Conservation (phyloP, 2,329 filamentous ascomycete species). For the Hirsutella minnesotensis region DNA sequence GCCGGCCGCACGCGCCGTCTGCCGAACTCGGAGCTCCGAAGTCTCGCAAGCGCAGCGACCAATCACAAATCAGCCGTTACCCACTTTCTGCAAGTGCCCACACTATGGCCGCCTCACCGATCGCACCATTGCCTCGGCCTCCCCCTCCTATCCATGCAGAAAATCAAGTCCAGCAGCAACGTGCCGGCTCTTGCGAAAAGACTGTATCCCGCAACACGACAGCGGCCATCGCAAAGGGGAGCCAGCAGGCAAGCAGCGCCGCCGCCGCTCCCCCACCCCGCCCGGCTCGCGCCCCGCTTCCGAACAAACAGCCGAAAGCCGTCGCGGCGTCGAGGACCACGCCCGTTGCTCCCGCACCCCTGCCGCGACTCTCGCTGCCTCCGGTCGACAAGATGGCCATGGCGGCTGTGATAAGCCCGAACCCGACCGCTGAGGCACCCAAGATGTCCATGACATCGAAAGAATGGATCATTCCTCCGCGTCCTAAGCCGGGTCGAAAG, state of each 20-base stretch:
- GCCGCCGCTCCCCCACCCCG: conserved; percentile 7
- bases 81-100: conserved; percentile 4
- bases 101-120: conserved; percentile 12
- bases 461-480: conserved; percentile 76
- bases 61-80: conserved; percentile 2
- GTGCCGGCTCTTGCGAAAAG: neutral
- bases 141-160: conserved; percentile 6
- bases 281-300: conserved; percentile 13
- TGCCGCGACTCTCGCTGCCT: conserved; percentile 20
- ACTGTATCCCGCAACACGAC: neutral
- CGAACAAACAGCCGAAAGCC: conserved; percentile 7
- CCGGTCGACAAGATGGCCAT: conserved; percentile 33
- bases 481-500: conserved; percentile 85
- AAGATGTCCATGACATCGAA: conserved; percentile 59
- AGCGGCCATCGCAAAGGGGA: neutral
- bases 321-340: conserved; percentile 1
- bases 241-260: conserved; percentile 3
- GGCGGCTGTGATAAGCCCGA: conserved; percentile 33
- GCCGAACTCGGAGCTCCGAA: conserved; percentile 16
- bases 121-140: conserved; percentile 9
- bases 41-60: conserved; percentile 1
- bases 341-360: conserved; percentile 11
- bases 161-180: neutral
- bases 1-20: neutral
- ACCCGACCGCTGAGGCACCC: conserved; percentile 26